Evolutionary conservation across 805 yeast species (phyloP).

Genomic region (Saccharomyces eubayanus): DNA sequence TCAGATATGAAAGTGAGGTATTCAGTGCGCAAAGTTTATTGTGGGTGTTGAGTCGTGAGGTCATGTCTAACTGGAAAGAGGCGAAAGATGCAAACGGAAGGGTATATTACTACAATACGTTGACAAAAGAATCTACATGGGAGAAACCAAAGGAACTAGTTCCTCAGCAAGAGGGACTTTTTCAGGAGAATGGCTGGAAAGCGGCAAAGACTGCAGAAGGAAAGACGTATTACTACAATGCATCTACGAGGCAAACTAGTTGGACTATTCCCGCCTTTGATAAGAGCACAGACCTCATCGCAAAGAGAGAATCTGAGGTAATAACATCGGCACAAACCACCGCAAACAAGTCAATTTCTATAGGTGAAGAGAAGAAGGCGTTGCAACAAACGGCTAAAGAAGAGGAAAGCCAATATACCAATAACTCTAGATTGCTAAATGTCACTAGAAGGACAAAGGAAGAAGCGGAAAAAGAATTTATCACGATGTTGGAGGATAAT

Average conservation of each 20-base stretch:
- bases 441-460: constrained; percentile 20
- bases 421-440: constrained; percentile 25
- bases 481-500: constrained; percentile 43
- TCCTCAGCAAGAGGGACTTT: constrained; percentile 37
- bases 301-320: not conserved
- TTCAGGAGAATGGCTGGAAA: constrained; percentile 48
- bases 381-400: constrained; percentile 6
- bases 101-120: constrained; percentile 59
- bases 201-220: constrained; percentile 48
- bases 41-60: not conserved
- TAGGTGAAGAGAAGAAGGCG: not conserved
- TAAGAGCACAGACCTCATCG: not conserved
- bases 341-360: not conserved
- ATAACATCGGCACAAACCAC: constrained; percentile 1
- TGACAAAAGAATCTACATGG: constrained; percentile 70
- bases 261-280: constrained; percentile 64
- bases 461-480: constrained; percentile 41
- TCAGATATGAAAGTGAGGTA: not conserved
- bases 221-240: constrained; percentile 59
- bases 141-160: constrained; percentile 55
- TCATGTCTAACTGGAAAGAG: constrained; percentile 46
- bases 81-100: constrained; percentile 57
- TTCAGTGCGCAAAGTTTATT: not conserved
- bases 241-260: constrained; percentile 53
- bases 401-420: constrained; percentile 12